Evolutionary conservation across 768 basidiomycete species (phyloP), one percentile per base, ranked within the genome.

Genomic region (Suillus spraguei): DNA sequence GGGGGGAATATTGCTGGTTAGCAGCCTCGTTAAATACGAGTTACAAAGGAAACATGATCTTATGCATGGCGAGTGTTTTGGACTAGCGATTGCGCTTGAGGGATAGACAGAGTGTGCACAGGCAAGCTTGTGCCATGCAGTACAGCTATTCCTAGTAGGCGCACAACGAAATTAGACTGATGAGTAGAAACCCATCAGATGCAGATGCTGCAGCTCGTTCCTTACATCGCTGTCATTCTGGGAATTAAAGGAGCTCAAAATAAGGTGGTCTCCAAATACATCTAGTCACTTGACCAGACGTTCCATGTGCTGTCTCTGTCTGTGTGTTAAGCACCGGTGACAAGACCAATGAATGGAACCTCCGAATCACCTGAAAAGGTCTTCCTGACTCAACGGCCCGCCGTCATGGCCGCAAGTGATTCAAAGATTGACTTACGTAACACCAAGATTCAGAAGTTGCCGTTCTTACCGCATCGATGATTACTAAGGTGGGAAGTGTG

Each of bases 401-500:
- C 42, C 42, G 17, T 5, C 13, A 39, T 39, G 36, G 13, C 13
- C 6, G 28, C 36, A 38, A 13, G 36, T 38, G 38, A 13, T 17
- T 17, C 17, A 42, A 42, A 42, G 41, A 44, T 24, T 49, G 16
- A n/a, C 33, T 53, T 53, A 53, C 52, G 20, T 50, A 50, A 50
- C 2, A 24, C 47, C 22, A 49, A 49, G 28, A 32, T 28, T 28
- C 4, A 28, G 17, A 42, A 49, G 46, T 13, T 46, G 46, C 46
- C 22, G 46, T 22, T 46, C 11, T 47, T 28, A 24, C 20, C 11
- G 33, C 20, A 35, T 28, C 28, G 28, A 28, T 28, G 28, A 28
- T 53, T 53, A 53, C 32, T 53, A 53, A 53, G 52, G 52, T 53
- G 52, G 52, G 52, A 53, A 53, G 52, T 20, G 52, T 33, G 10